Percentiles rank a stretch among this genome's conserved stretches.
Conservation (phyloP, 306 rosid genomes). For the Inga oerstediana region DNA sequence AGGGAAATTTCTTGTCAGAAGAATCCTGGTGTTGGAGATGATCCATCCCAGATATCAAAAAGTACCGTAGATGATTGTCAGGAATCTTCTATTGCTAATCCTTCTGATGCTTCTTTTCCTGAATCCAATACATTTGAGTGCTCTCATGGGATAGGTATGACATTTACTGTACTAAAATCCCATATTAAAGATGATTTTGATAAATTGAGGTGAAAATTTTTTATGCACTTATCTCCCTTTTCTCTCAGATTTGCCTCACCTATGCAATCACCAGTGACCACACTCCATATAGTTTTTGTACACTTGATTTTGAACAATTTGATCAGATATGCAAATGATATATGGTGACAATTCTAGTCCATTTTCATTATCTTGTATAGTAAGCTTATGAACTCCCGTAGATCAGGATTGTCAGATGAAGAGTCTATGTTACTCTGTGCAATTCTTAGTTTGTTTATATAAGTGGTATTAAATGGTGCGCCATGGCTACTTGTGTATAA, state of each 20-base stretch:
- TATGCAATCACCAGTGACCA: neutral
- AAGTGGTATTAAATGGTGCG: neutral
- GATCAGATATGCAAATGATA: neutral
- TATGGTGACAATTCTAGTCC: neutral
- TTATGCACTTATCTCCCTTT: neutral
- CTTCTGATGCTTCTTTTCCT: slow-evolving; percentile 42
- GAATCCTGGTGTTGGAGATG: slow-evolving; percentile 44
- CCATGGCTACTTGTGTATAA: neutral
- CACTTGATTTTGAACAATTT: slow-evolving; percentile 22
- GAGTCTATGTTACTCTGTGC: neutral
- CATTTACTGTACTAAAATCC: slow-evolving; percentile 11
- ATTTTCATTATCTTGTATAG: neutral
- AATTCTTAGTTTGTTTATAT: neutral
- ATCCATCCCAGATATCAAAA: slow-evolving; percentile 42
- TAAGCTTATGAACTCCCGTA: slow-evolving; percentile 15
- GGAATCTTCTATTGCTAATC: slow-evolving; percentile 43
- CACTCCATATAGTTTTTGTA: neutral
- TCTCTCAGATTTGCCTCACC: neutral
- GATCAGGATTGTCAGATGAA: neutral
- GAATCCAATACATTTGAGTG: slow-evolving; percentile 44
- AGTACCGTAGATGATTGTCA: slow-evolving; percentile 37
- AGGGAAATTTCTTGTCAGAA: slow-evolving; percentile 38
- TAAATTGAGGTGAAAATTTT: slow-evolving; percentile 8
- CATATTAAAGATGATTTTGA: neutral
- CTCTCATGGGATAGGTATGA: slow-evolving; percentile 62